Base-by-base conservation (phyloP, 805 yeast genomes). In the Barnettozyma vustinii region DNA sequence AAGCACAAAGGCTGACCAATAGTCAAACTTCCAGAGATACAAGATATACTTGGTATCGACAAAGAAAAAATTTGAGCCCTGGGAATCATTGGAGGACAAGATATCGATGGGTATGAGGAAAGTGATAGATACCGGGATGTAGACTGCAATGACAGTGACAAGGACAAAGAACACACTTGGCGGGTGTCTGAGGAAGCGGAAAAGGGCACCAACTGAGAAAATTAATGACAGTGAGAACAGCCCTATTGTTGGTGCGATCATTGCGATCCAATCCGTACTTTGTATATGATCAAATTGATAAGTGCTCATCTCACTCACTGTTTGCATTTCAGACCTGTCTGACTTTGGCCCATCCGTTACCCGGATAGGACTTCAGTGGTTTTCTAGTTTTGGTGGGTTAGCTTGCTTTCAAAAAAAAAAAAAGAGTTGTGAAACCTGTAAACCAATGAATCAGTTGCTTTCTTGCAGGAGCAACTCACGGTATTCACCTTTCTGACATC, bases 1-100 rank as follows among this genome's bases (percentile, higher is more conserved):
- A 47, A 87, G 67, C n/a, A 73, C 59, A 57, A 87, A 88, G 0
- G 95, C 85, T 9, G 78, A 67, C 96, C 96, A 88, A 64, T 88
- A 88, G 46, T 84, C 81, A 42, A 79, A 58, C 56, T 84, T 76
- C 96, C 96, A 88, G 37, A 84, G 59, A 5, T 71, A 60, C n/a
- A 80, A 67, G 5, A 84, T 72, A 9, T 72, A 49, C 46, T 69
- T 69, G n/a, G 78, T 74, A 2, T 69, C 64, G 40, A 85, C 53
- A 43, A 72, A 73, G 54, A 83, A 73, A 56, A 80, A 54, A 15
- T 52, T 60, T 2, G 19, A 32, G 0, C 26, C 43, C 7, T 62
- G 61, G 10, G 66, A 59, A 13, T 61, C 66, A 20, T 66, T 65
- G 21, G 71, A 63, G 10, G 85, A 77, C 20, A 84, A 75, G 42